Evolutionary conservation across 768 basidiomycete species (phyloP), one percentile per base, ranked within the genome.

Genomic region (Kwoniella shandongensis): DNA sequence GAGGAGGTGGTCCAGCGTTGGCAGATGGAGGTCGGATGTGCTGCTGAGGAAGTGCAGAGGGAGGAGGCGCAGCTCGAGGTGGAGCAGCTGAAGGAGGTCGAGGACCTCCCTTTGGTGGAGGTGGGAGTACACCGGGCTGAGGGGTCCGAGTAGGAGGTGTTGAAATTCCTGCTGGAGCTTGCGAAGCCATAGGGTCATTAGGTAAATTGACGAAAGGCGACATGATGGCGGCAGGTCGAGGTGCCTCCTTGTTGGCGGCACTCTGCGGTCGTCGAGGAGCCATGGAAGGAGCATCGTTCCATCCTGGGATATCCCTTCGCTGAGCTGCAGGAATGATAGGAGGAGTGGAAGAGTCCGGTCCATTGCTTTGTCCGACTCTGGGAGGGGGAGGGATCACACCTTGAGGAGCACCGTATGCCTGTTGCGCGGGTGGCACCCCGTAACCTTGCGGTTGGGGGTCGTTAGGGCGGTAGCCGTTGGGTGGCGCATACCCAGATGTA

Each of bases 231-330:
- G 81, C 79, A 2, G 83, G 86, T 67, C 88, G 89, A 52, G 70
- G 76, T 10, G 79, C 61, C 51, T 74, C 81, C 54, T 65, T 63
- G 27, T 80, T 67, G 4, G 81, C 77, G 20, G 81, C 80, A 1
- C 87, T 83, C 0, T 80, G 79, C 23, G 86, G 84, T 39, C 81
- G 75, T 17, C 81, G 74, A 8, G 79, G 71, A 25, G 69, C 66
- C 12, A 84, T 61, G 5, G 79, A 72, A 0, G 91, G 91, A 0
- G 91, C 85, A 76, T 97, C 93, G 67, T 97, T 97, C 91, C 92
- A 97, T 0, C 91, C 91, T 15, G 86, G 83, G 26, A 85, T 85
- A 47, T 77, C 76, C 47, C 87, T 87, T 26, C 79, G 79, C 59
- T 80, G 77, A 40, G 85, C 83, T 27, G 85, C 85, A 3, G 85